These are phyloP conservation scores for Trametes gibbosa DNA, from an alignment of 768 basidiomycete species.

Conservation along the genomic window DNA sequence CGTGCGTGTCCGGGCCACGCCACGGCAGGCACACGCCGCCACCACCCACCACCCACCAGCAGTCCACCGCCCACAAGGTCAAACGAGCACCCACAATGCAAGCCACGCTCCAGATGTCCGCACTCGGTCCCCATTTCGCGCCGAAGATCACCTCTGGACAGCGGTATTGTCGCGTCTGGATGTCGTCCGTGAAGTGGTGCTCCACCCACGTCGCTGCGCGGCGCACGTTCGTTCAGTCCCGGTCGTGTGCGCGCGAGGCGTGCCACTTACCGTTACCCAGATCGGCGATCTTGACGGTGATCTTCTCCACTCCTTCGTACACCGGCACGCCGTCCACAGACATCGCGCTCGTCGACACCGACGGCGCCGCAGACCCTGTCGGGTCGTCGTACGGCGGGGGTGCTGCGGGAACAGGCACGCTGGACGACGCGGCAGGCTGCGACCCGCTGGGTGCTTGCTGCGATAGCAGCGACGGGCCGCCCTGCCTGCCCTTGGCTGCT, in stretches of 20 bases:
- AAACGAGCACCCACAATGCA: slow-evolving; percentile 67
- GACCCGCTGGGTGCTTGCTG: slow-evolving; percentile 54
- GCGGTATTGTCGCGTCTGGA: slow-evolving; percentile 95
- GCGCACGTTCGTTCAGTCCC: neutral
- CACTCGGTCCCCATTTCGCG: slow-evolving; percentile 92
- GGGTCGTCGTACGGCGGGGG: slow-evolving; percentile 25
- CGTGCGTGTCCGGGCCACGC: no score
- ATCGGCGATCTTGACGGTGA: slow-evolving; percentile 99
- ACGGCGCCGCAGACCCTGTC: slow-evolving; percentile 13
- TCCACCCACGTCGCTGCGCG: slow-evolving; percentile 78
- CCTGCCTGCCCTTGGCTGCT: slow-evolving; percentile 32
- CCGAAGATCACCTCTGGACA: slow-evolving; percentile 98
- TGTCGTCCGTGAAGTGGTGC: slow-evolving; percentile 98
- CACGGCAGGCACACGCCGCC: neutral
- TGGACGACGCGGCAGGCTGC: slow-evolving; percentile 10
- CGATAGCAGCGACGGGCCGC: slow-evolving; percentile 70
- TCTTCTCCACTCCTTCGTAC: slow-evolving; percentile 51
- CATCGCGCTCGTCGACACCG: slow-evolving; percentile 28
- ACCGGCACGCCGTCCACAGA: slow-evolving; percentile 29
- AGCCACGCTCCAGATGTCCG: slow-evolving; percentile 95
- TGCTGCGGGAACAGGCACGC: slow-evolving; percentile 12
- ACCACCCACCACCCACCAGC: neutral
- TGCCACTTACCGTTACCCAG: slow-evolving; percentile 79
- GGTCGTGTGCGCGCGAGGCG: slow-evolving; percentile 5
- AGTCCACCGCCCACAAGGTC: neutral